Base-by-base conservation (phyloP, 345 rosid species). In the Hypericum perforatum region DNA sequence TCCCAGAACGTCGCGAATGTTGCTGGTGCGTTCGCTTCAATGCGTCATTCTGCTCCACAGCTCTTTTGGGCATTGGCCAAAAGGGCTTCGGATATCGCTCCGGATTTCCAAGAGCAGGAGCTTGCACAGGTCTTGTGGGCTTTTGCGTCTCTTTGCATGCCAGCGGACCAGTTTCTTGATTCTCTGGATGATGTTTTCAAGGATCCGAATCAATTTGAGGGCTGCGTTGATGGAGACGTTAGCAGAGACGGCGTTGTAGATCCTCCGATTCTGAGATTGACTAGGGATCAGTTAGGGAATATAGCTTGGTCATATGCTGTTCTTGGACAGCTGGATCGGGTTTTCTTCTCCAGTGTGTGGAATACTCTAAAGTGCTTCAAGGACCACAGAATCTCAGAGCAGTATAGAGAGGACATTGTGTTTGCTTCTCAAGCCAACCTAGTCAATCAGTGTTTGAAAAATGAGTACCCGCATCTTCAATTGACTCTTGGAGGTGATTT, bases 281-380 rank as follows among this genome's bases (percentile, higher is more conserved):
- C 70, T 64, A 75, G 94, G 60, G 84, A 85, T 68, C 95, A 92
- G 73, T 86, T 92, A 2, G 95, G 96, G 32, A 88, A 83, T 66
- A 64, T 87, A 64, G 94, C 98, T 53, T 92, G 98, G 98, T 92
- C 98, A 37, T 87, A 85, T 72, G 94, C 96, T 62, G 95, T 82
- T 68, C 82, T 87, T 43, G 90, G 89, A 41, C 81, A 76, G 61
- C 7, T 85, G 67, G 78, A 83, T 46, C 74, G 76, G 8, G 57
- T 62, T 50, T 92, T 85, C 79, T 92, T 87, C 64, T 72, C 82
- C 40, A 76, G 70, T 54, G 57, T 74, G 41, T 92, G 96, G 98
- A 77, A 65, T 57, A 56, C 70, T 37, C 63, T 83, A 52, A 65
- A 76, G 67, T 56, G 56, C 40, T 79, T 75, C 29, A 94, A 83